These are phyloP conservation scores for Allium sativum DNA, from an alignment of 106 monocot genomes.

Conservation along the genomic window DNA sequence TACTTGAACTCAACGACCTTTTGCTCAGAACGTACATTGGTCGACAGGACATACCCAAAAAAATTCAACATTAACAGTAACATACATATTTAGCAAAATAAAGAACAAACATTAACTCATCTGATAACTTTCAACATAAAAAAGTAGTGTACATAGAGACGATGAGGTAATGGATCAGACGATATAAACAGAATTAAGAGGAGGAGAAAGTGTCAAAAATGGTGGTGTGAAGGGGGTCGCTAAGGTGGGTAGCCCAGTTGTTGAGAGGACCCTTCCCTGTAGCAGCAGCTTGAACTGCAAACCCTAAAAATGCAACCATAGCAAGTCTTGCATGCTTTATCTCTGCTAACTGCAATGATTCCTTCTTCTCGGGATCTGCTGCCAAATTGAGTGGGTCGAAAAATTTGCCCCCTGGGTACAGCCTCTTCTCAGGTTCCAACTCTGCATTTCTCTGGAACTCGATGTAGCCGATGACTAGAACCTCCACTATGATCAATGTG, in stretches of 20 bases:
- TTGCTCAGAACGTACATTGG: too few relatives aligned
- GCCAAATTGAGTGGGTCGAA: constrained; percentile 91
- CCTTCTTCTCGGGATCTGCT: constrained; percentile 88
- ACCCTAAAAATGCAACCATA: constrained; percentile 86
- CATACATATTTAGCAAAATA: too few relatives aligned
- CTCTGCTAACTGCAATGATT: constrained; percentile 69
- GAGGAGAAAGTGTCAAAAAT: constrained; percentile 86
- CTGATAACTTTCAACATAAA: too few relatives aligned
- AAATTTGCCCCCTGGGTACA: constrained; percentile 84
- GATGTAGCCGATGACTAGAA: constrained; percentile 92
- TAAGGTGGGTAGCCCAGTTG: constrained; percentile 98
- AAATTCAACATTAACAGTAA: too few relatives aligned
- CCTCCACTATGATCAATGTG: constrained; percentile 85
- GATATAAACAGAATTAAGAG: constrained; percentile 10
- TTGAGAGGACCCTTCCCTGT: constrained; percentile 94
- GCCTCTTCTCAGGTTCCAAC: constrained; percentile 84
- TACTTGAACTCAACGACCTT: too few relatives aligned
- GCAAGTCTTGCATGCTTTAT: constrained; percentile 99
- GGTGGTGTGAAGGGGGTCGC: constrained; percentile 98
- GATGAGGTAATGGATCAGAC: too few relatives aligned
- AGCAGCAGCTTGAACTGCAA: constrained; percentile 86
- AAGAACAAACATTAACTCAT: too few relatives aligned
- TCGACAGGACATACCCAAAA: too few relatives aligned
- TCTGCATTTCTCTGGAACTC: constrained; percentile 97
- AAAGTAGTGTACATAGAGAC: too few relatives aligned